Conservation (phyloP, 805 yeast genomes). For the Cyberlindnera maclurae region DNA sequence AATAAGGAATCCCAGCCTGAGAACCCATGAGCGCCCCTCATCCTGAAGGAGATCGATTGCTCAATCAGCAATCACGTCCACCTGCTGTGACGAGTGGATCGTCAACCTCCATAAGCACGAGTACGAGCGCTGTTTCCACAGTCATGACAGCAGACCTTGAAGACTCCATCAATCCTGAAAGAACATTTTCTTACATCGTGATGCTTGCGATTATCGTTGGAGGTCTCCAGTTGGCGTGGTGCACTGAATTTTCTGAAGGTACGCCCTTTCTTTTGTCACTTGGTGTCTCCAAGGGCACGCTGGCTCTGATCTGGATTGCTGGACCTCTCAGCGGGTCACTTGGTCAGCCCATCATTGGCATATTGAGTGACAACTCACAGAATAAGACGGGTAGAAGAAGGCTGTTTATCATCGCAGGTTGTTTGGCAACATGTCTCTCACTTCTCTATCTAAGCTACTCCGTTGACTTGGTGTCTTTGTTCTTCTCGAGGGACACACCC, state of each 20-base stretch:
- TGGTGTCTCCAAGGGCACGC: slow-evolving; percentile 49
- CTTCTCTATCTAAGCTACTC: slow-evolving; percentile 41
- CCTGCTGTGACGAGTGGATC: too few species aligned
- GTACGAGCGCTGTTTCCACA: neutral
- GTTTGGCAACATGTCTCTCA: slow-evolving; percentile 38
- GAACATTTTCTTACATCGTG: slow-evolving; percentile 38
- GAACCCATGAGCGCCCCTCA: too few species aligned
- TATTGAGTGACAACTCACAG: slow-evolving; percentile 45
- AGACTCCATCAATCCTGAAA: slow-evolving; percentile 33
- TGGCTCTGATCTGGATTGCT: slow-evolving; percentile 60
- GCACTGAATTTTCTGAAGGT: slow-evolving; percentile 57
- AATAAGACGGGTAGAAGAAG: slow-evolving; percentile 43
- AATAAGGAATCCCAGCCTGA: too few species aligned
- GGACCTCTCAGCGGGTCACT: slow-evolving; percentile 59
- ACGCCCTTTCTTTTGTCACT: slow-evolving; percentile 53
- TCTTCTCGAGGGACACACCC: slow-evolving; percentile 22
- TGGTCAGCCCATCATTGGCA: slow-evolving; percentile 60
- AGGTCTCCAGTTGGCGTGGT: slow-evolving; percentile 59
- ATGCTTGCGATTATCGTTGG: slow-evolving; percentile 44
- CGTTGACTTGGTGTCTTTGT: slow-evolving; percentile 29
- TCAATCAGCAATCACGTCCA: too few species aligned
- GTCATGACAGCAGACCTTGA: slow-evolving; percentile 16
- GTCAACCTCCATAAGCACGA: neutral
- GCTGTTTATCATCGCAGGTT: slow-evolving; percentile 52
- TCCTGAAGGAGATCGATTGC: too few species aligned